These are phyloP conservation scores for Huntiella abstrusa DNA, from an alignment of 2,329 filamentous ascomycete species.

Conservation along the genomic window DNA sequence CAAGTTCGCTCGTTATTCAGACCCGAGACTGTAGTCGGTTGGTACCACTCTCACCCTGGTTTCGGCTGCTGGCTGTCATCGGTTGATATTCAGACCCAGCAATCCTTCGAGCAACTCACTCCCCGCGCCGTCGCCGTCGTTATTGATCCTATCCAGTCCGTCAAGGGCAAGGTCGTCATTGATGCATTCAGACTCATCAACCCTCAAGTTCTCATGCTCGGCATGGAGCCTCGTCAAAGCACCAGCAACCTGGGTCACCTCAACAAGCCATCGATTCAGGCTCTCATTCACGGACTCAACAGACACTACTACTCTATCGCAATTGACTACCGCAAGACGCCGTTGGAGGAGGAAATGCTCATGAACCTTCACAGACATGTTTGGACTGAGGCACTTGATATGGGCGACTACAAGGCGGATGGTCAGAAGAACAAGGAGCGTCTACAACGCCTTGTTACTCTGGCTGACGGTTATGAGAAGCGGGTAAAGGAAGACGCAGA, in stretches of 20 bases:
- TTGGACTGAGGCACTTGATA: conserved; percentile 93
- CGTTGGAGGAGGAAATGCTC: conserved; percentile 96
- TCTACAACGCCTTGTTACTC: conserved; percentile 67
- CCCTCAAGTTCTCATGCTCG: conserved; percentile 92
- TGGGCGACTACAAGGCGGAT: conserved; percentile 86
- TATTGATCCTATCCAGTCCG: conserved; percentile 95
- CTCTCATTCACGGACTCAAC: conserved; percentile 93
- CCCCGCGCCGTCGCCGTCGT: conserved; percentile 93
- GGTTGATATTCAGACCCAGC: conserved; percentile 98
- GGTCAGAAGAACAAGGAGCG: conserved; percentile 71
- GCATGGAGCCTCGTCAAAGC: conserved; percentile 91
- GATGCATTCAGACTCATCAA: conserved; percentile 98
- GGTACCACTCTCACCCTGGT: conserved; percentile 98
- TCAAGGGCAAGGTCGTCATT: conserved; percentile 98
- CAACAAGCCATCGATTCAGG: conserved; percentile 99
- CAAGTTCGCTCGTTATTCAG: conserved; percentile 24
- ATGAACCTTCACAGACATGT: conserved; percentile 99
- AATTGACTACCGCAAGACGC: conserved; percentile 96
- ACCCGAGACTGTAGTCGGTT: conserved; percentile 92
- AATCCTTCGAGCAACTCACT: conserved; percentile 98
- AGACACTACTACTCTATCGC: conserved; percentile 98
- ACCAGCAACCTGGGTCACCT: conserved; percentile 95
- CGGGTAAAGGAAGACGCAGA: conserved; percentile 97
- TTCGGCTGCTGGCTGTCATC: conserved; percentile 98
- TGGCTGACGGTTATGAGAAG: conserved; percentile 96